Evolutionary conservation across 1,284 basidiomycete species (phyloP).

Genomic region (Ganoderma sinense): DNA sequence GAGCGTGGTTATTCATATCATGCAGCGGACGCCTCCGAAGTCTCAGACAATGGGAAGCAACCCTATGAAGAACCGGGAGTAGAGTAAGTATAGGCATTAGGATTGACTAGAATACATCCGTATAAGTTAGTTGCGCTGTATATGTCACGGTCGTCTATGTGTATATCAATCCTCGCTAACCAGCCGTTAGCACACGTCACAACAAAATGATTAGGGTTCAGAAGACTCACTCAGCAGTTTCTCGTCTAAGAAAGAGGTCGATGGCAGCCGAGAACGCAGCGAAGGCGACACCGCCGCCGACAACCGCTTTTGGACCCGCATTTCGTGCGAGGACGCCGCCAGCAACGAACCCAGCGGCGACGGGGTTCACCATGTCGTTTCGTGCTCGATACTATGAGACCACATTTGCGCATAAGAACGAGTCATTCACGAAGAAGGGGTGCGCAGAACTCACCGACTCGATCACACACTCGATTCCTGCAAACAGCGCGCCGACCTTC

Average conservation of each 20-base stretch:
- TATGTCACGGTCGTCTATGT: conserved; percentile 15
- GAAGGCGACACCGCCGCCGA: conserved; percentile 88
- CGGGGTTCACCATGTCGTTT: conserved; percentile 90
- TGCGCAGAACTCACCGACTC: conserved; percentile 81
- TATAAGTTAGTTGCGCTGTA: conserved; percentile 20
- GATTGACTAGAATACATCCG: conserved; percentile 16
- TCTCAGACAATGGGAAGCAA: background rate
- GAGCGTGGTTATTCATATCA: background rate
- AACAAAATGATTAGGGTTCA: too few relatives aligned
- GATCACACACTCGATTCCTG: conserved; percentile 94
- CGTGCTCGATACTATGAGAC: conserved; percentile 88
- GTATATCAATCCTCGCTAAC: conserved; percentile 27
- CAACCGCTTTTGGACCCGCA: conserved; percentile 82
- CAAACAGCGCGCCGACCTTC: conserved; percentile 93
- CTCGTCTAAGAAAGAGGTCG: conserved; percentile 85
- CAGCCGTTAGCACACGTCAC: background rate
- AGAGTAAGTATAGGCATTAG: conserved; percentile 13
- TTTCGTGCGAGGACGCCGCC: conserved; percentile 87
- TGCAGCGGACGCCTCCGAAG: background rate
- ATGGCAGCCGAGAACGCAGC: conserved; percentile 92
- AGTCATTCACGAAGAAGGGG: conserved; percentile 10
- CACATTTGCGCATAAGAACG: background rate
- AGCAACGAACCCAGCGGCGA: conserved; percentile 75
- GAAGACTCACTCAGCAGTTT: conserved; percentile 80
- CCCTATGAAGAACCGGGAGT: background rate